Conservation (phyloP, 768 basidiomycete genomes). For the Cyathus striatus region DNA sequence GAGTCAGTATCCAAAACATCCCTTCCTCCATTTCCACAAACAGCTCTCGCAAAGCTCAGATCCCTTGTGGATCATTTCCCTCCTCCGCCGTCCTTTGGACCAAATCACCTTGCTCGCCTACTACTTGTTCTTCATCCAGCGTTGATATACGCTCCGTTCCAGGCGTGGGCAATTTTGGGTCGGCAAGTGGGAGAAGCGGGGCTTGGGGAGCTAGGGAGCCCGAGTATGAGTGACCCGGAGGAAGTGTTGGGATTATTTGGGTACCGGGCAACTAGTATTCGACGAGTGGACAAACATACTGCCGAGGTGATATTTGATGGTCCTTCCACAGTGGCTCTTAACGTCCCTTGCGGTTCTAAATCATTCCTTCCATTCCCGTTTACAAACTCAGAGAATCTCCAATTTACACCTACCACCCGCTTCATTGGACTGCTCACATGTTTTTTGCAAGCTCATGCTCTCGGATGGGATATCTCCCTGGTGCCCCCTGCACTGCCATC, state of each 20-base stretch:
- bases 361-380: constrained; percentile 43
- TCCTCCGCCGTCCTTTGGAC: constrained; percentile 31
- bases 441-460: constrained; percentile 56
- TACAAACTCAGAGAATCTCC: constrained; percentile 19
- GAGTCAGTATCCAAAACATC: constrained; percentile 48
- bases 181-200: constrained; percentile 50
- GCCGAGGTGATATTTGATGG: constrained; percentile 38
- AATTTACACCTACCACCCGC: constrained; percentile 41
- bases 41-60: constrained; percentile 47
- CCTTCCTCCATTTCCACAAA: constrained; percentile 62
- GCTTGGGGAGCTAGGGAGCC: constrained; percentile 47
- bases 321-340: constrained; percentile 20
- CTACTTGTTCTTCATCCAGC: constrained; percentile 56
- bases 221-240: constrained; percentile 31
- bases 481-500: constrained; percentile 54
- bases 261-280: constrained; percentile 37
- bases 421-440: constrained; percentile 56
- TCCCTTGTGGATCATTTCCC: constrained; percentile 44
- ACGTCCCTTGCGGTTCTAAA: constrained; percentile 46
- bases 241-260: constrained; percentile 49
- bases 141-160: constrained; percentile 49
- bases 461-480: constrained; percentile 63
- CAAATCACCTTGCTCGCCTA: constrained; percentile 48
- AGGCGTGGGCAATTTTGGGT: constrained; percentile 59
- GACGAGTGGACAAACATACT: constrained; percentile 31